Evolutionary conservation across 2,329 filamentous ascomycete genomes (phyloP).

Genomic region (Thyridium curvatum): DNA sequence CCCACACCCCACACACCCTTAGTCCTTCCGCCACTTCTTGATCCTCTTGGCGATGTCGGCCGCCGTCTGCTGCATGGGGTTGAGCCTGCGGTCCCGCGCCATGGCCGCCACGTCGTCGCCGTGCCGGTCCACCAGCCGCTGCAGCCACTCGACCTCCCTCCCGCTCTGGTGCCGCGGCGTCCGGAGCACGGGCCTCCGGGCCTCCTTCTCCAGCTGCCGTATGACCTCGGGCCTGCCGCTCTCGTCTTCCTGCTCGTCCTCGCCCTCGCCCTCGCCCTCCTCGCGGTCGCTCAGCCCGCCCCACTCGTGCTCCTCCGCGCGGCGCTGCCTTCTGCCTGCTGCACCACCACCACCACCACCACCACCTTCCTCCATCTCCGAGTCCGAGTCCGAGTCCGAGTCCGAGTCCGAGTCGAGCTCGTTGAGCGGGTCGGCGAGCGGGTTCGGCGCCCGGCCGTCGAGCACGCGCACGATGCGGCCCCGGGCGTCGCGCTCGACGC

Average conservation of each 20-base stretch:
- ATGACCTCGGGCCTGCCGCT: constrained; percentile 56
- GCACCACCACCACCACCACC: too few relatives aligned
- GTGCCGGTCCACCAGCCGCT: constrained; percentile 62
- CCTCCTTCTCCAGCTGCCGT: constrained; percentile 62
- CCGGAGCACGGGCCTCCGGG: constrained; percentile 51
- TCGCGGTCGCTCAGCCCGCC: constrained; percentile 31
- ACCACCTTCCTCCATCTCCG: constrained; percentile 16
- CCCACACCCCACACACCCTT: too few relatives aligned
- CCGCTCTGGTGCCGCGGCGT: constrained; percentile 67
- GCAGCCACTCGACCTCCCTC: constrained; percentile 74
- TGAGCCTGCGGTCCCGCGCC: constrained; percentile 74
- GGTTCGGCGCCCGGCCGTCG: constrained; percentile 47
- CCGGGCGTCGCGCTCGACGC: constrained; percentile 66
- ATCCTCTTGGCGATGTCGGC: constrained; percentile 71
- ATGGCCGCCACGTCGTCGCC: constrained; percentile 74
- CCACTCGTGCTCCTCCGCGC: constrained; percentile 35
- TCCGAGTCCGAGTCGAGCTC: constrained; percentile 41
- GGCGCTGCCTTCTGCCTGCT: too few relatives aligned
- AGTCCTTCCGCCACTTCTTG: constrained; percentile 24
- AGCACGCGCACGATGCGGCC: constrained; percentile 45
- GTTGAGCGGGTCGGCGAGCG: constrained; percentile 61
- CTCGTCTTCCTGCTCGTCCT: too few relatives aligned
- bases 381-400: too few relatives aligned
- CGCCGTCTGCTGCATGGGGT: constrained; percentile 86
- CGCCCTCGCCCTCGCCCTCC: constrained; percentile 14